Evolutionary conservation across 306 rosid species (phyloP), one percentile per base, ranked within the genome.

Genomic region (Begonia peltatifolia): DNA sequence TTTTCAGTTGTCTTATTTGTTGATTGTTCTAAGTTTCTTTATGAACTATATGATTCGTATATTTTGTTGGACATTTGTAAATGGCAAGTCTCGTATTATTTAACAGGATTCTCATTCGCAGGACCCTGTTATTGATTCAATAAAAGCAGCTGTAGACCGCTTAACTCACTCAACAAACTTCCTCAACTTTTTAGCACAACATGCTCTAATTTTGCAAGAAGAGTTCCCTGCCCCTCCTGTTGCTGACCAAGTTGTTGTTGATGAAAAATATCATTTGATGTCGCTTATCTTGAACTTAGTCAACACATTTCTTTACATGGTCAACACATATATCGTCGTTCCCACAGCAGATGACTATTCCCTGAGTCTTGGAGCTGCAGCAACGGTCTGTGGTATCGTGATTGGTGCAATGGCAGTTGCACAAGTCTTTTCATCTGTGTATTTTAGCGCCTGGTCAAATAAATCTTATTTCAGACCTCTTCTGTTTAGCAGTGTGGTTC

Each of bases 391-490:
- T 66, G 99, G 96, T 61, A 68, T 92, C 25, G 94, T 92, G 18
- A 92, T 92, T 56, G 99, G 99, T 53, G 84, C 96, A 46, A 92
- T 92, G 99, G 99, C 99, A 57, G 87, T 92, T 64, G 99, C 99
- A 9, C 99, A 92, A 64, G 81, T 92, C 68, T 87, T 92, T 72
- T 87, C 96, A 50, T 92, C 96, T 0, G 99, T 92, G 72, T 92
- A 92, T 68, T 92, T 92, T 62, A 92, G 99, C 70, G 96, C 99
- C 9, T 92, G 99, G 99, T 92, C 99, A 68, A 92, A 92, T 69
- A 83, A 55, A 68, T 87, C 99, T 12, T 86, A 86, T 79, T 92
- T 83, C 68, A 81, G 60, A 64, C 99, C 99, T 66, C 99, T 92
- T 60, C 69, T 92, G 50, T 92, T 92, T 78, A 92, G 99, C 62